A percentile compares a stretch with the other conserved stretches of the same genome.
Evolutionary conservation across 495 filamentous ascomycete genomes (phyloP).

Genomic region (Lophiotrema nucula): DNA sequence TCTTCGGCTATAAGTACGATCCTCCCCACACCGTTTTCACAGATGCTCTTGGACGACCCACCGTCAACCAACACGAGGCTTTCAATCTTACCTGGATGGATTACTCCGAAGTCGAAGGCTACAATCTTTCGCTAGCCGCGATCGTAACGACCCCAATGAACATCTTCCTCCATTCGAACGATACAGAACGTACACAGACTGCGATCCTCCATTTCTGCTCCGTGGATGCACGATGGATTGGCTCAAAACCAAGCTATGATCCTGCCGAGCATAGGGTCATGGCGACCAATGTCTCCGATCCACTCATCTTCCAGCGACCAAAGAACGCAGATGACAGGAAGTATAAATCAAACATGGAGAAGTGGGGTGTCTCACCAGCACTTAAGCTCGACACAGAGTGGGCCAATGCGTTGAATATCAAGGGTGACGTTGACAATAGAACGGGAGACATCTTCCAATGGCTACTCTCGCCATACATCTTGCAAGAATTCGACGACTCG

Average conservation of each 20-base stretch:
- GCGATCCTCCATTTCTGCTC: conserved; percentile 1
- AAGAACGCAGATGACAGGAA: neutral
- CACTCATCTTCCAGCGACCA: neutral
- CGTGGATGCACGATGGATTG: conserved; percentile 3
- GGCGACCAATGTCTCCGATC: neutral
- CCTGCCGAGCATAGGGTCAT: neutral
- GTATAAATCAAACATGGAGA: neutral
- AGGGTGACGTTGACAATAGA: neutral
- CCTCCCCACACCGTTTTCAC: neutral
- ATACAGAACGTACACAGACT: neutral
- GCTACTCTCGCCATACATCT: neutral
- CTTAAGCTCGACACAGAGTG: neutral
- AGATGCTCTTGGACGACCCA: neutral
- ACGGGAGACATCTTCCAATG: neutral
- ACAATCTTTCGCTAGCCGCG: neutral
- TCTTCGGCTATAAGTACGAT: neutral
- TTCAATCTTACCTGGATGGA: neutral
- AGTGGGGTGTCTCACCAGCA: conserved; percentile 2
- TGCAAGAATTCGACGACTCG: neutral
- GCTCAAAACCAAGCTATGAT: neutral
- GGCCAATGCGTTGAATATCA: neutral
- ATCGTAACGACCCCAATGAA: neutral
- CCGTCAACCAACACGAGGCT: neutral
- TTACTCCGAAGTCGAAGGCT: neutral
- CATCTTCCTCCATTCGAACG: too few relatives aligned